Conservation (phyloP, 257 asterid species). For the Solanum sitiens region DNA sequence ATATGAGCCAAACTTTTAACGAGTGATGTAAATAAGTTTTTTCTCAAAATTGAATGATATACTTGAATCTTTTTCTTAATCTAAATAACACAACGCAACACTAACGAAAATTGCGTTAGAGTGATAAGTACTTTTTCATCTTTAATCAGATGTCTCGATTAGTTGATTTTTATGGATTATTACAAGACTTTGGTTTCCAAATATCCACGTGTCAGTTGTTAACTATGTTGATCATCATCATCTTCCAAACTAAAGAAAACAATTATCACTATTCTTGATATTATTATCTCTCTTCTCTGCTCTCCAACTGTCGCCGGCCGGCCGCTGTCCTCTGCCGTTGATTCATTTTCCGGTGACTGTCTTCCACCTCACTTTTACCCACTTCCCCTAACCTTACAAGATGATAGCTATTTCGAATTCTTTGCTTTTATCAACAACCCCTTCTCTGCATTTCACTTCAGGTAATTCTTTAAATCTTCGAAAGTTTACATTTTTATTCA, state of each 20-base stretch:
- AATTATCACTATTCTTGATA: neutral
- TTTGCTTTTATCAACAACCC: neutral
- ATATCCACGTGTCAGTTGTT: neutral
- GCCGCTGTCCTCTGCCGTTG: neutral
- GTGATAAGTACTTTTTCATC: no score
- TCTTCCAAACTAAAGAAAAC: neutral
- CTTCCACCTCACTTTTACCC: neutral
- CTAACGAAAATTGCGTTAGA: no score
- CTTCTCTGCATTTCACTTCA: neutral
- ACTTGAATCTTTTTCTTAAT: no score
- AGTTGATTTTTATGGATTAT: neutral
- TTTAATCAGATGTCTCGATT: no score
- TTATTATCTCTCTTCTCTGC: neutral
- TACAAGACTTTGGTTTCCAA: neutral
- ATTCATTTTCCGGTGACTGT: neutral
- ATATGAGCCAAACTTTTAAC: neutral
- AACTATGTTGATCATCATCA: neutral
- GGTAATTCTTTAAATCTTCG: neutral
- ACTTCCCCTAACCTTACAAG: neutral
- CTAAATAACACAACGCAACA: no score
- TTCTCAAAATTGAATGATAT: accelerated
- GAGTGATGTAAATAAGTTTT: neutral
- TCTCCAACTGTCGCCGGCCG: neutral
- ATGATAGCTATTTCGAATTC: neutral
- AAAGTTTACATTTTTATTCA: neutral